Evolutionary conservation across 768 basidiomycete genomes (phyloP).

Genomic region (Scleroderma bovista): DNA sequence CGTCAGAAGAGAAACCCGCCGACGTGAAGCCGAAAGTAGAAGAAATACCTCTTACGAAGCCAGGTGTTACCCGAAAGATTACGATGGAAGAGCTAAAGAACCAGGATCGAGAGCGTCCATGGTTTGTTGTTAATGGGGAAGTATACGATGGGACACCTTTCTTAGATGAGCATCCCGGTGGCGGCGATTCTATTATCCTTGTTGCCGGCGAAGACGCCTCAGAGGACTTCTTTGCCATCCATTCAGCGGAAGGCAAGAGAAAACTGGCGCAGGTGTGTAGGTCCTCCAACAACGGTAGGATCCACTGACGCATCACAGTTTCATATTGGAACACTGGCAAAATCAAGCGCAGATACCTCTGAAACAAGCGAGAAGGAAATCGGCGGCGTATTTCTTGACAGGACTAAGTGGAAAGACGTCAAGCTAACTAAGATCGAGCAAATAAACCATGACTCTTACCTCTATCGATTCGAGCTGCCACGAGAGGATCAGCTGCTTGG

Average conservation of each 20-base stretch:
- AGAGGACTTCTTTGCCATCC: constrained; percentile 62
- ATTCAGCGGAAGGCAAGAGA: constrained; percentile 44
- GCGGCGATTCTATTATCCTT: constrained; percentile 47
- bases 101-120: constrained; percentile 33
- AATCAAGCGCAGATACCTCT: neutral
- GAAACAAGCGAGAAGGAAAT: constrained; percentile 6
- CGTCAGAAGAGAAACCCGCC: neutral
- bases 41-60: constrained; percentile 40
- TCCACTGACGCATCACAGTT: constrained; percentile 20
- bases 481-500: constrained; percentile 40
- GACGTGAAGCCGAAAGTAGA: neutral
- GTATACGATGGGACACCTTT: constrained; percentile 51
- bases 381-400: constrained; percentile 34
- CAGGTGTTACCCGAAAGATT: constrained; percentile 40
- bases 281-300: neutral
- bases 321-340: constrained; percentile 46
- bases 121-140: constrained; percentile 52
- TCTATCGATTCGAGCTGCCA: constrained; percentile 47
- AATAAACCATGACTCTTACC: constrained; percentile 44
- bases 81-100: constrained; percentile 38
- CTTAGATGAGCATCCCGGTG: constrained; percentile 55
- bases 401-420: constrained; percentile 44
- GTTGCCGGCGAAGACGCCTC: constrained; percentile 56
- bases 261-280: constrained; percentile 37
- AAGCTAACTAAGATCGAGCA: constrained; percentile 31